These are phyloP conservation scores for Candida oleophila DNA, from an alignment of 805 yeast species.

Conservation along the genomic window DNA sequence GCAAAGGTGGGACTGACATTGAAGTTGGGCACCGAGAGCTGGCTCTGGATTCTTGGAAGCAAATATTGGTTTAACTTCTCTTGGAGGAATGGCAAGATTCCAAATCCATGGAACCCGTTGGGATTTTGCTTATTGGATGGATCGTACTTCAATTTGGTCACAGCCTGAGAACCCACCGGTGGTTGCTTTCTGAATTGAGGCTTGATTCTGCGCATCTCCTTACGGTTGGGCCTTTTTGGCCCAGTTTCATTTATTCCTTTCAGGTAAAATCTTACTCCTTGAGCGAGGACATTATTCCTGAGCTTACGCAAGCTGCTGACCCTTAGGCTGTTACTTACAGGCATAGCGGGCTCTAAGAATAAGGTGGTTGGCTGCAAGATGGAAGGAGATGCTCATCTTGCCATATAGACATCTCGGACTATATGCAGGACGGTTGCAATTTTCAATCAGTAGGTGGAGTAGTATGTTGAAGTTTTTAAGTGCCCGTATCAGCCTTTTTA, in stretches of 20 bases:
- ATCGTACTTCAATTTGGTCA: background rate
- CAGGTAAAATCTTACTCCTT: background rate
- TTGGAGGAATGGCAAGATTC: conserved; percentile 24
- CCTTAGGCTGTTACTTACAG: background rate
- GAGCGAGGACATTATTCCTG: background rate
- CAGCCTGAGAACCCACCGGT: background rate
- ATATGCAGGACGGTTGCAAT: too few species aligned
- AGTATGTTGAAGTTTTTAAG: too few species aligned
- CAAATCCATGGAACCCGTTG: conserved; percentile 19
- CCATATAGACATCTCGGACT: too few species aligned
- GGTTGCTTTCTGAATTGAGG: background rate
- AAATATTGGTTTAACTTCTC: conserved; percentile 15
- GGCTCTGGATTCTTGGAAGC: background rate
- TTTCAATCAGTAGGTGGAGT: too few species aligned
- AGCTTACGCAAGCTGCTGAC: background rate
- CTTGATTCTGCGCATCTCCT: too few species aligned
- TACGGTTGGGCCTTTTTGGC: too few species aligned
- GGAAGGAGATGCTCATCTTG: too few species aligned
- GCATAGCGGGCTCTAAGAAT: background rate
- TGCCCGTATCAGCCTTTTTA: too few species aligned
- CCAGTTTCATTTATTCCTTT: too few species aligned
- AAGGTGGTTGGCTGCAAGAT: too few species aligned
- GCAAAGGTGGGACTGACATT: conserved; percentile 19
- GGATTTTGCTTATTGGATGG: conserved; percentile 1
- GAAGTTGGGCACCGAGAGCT: conserved; percentile 5